A percentile compares a stretch with the other conserved stretches of the same genome.
phyloP scores from a whole-genome alignment of 2,329 filamentous ascomycete species.

The Penicillium griseofulvum region DNA sequence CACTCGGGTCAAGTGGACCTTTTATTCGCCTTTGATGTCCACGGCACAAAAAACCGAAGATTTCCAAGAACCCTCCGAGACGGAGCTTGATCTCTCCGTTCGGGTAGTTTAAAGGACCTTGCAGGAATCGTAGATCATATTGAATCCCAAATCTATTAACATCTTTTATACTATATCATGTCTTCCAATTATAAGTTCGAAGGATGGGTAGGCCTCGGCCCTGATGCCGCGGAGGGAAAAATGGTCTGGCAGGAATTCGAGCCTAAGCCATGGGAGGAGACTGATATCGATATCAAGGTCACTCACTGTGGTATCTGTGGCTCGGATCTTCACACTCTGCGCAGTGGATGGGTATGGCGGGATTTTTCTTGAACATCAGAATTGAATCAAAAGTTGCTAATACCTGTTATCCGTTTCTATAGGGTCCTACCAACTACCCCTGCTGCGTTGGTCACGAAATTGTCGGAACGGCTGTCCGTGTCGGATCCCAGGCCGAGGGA shows the following conservation, averaged over 20 bases:
- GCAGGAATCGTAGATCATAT: not conserved
- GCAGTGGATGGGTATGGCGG: constrained; percentile 45
- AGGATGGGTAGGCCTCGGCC: constrained; percentile 56
- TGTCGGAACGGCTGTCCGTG: constrained; percentile 57
- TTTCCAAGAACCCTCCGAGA: not conserved
- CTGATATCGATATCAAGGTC: constrained; percentile 62
- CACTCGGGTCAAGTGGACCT: constrained; percentile 6
- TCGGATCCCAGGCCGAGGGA: constrained; percentile 48
- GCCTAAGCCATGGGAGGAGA: constrained; percentile 64
- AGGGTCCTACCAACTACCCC: constrained; percentile 38
- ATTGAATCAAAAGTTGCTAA: not conserved
- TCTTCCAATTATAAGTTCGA: constrained; percentile 50
- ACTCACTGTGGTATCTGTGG: constrained; percentile 66
- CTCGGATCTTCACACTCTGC: constrained; percentile 58
- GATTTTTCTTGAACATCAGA: not conserved
- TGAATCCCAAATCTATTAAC: not conserved
- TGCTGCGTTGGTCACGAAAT: constrained; percentile 64
- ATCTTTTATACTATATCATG: constrained; percentile 11
- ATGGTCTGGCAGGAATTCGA: constrained; percentile 57
- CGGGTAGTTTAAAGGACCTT: constrained; percentile 3
- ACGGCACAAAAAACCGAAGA: not conserved
- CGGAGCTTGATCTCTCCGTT: not conserved
- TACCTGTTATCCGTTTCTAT: not conserved
- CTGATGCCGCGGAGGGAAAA: constrained; percentile 50
- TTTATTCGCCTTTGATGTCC: not conserved